Percentiles rank a stretch among this genome's conserved stretches.
Conservation (phyloP, 164 flowering plant genomes). For the Stephania japonica region DNA sequence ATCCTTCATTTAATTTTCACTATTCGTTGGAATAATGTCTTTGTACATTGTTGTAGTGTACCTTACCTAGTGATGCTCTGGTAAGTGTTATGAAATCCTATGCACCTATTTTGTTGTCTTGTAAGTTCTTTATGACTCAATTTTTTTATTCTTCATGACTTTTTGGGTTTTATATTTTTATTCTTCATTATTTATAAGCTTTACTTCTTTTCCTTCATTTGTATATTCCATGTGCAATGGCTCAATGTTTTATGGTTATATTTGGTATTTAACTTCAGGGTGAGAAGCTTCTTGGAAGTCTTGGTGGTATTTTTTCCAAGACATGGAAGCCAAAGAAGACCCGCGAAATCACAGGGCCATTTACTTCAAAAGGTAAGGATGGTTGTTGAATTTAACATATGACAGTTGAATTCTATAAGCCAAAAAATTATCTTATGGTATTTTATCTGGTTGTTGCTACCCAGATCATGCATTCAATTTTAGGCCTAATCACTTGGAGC, state of each 20-base stretch:
- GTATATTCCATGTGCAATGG: neutral
- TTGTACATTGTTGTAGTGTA: too few species aligned
- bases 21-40: too few species aligned
- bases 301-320: constrained; percentile 86
- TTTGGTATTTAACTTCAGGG: constrained; percentile 25
- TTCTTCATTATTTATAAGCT: too few species aligned
- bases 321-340: constrained; percentile 94
- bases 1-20: too few species aligned
- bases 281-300: constrained; percentile 62
- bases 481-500: constrained; percentile 34
- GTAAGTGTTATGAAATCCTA: too few species aligned
- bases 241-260: neutral
- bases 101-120: too few species aligned
- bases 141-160: too few species aligned
- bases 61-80: too few species aligned
- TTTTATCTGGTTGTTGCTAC: constrained; percentile 9
- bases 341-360: constrained; percentile 61
- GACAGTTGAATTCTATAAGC: neutral
- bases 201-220: too few species aligned
- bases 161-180: too few species aligned
- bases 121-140: too few species aligned
- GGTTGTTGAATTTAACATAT: neutral
- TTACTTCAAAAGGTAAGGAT: constrained; percentile 38
- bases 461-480: constrained; percentile 49
- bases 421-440: neutral